Conservation (phyloP, 768 basidiomycete species). For the Kwoniella mangroviensis region DNA sequence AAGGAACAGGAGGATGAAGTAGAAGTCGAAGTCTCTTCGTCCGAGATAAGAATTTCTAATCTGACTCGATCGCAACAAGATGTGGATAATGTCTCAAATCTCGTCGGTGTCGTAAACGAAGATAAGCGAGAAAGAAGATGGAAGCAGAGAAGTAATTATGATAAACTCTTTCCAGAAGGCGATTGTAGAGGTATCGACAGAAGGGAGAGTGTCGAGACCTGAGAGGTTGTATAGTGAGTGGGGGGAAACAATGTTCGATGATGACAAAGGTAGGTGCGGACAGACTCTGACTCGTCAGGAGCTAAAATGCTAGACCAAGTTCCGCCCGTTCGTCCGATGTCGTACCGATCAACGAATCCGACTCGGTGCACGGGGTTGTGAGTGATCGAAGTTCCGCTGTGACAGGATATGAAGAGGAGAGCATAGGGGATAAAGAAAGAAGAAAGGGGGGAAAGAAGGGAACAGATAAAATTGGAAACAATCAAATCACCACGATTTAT, state of each 20-base stretch:
- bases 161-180: constrained; percentile 10
- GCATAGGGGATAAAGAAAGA: background rate
- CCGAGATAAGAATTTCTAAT: background rate
- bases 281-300: background rate
- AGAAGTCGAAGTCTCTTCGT: background rate
- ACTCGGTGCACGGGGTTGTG: background rate
- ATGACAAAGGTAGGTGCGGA: constrained; percentile 5
- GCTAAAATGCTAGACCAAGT: background rate
- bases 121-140: background rate
- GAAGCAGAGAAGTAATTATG: background rate
- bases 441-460: too few relatives aligned
- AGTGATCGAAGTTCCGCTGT: constrained; percentile 1
- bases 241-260: background rate
- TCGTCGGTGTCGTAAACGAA: background rate
- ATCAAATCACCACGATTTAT: too few relatives aligned
- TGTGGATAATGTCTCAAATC: background rate
- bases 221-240: background rate
- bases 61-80: background rate
- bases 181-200: background rate
- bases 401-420: constrained; percentile 8
- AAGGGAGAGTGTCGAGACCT: background rate
- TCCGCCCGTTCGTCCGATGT: constrained; percentile 9
- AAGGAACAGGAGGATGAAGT: background rate
- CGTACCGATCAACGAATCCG: background rate
- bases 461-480: background rate